Evolutionary conservation across 78 protist species (phyloP), one percentile per base, ranked within the genome.

Genomic region (Monosiga brevicollis): DNA sequence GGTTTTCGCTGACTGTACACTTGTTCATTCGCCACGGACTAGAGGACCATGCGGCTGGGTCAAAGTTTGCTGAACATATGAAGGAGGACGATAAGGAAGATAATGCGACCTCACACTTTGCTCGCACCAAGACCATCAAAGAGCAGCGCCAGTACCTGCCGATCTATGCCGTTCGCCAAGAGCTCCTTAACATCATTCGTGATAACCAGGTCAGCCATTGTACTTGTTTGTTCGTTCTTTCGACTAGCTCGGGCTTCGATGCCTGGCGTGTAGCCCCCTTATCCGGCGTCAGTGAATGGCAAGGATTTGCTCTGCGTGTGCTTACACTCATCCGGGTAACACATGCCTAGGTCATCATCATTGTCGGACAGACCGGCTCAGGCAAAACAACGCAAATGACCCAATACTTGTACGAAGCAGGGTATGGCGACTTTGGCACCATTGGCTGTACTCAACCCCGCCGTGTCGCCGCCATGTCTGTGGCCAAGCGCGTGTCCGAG

Each of bases 311-410:
- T 6, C 62, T 49, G 62, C 62, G 15, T 49, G 62, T 49, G 62
- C 62, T n/a, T n/a, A n/a, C n/a, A n/a, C n/a, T n/a, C n/a, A n/a
- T n/a, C n/a, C n/a, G n/a, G n/a, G n/a, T n/a, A n/a, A n/a, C n/a
- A n/a, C n/a, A n/a, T n/a, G n/a, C n/a, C n/a, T n/a, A 49, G 62
- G 15, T 49, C 23, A 76, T 93, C 35, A 77, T 97, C 26, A 73
- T 97, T 24, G 98, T 96, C 20, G 99, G 99, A 22, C 98, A 95
- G 78, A 98, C 99, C 0, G 99, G 99, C 36, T 78, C 90, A 29
- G 99, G 99, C 42, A 98, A 98, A 81, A 98, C 99, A 22, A 97
- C 99, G 2, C 99, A 98, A 87, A 73, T 96, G 81, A 90, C 93
- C 25, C 89, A 62, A 42, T 95, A 96, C 74, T 89, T 97, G 49